Base-by-base conservation (phyloP, 2,329 filamentous ascomycete species). In the Aurifilum marmelostoma region DNA sequence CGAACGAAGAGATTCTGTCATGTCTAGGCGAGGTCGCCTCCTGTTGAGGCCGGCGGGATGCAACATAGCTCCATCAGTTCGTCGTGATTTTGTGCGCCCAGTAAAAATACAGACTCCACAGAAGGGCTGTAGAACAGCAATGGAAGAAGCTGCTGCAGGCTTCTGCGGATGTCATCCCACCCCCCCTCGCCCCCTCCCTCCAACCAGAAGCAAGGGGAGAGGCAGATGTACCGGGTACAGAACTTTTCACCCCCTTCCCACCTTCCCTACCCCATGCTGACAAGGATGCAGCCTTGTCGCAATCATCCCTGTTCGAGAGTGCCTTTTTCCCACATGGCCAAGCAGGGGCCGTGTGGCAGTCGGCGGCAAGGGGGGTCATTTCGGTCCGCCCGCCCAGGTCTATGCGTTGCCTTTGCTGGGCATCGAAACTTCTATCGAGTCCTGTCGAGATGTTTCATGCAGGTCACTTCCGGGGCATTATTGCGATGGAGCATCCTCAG, bases 271-370 rank as follows among this genome's bases (percentile, higher is more conserved):
- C 43, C 62, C 62, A 54, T 43, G 62, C 62, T 32, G 32, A 39
- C 50, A 41, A 41, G 63, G 63, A 68, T 68, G 66, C 66, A 68
- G 69, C 69, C 69, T 70, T 70, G 69, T 70, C 63, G 69, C 63
- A 63, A 54, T 24, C 64, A 71, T 67, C 69, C 69, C 67, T 71
- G 69, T 61, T 27, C 50, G 16, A 16, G 29, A 29, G 37, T 60
- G 39, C 24, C 37, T 63, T 50, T n/a, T 41, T 66, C 63, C 69
- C 69, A 71, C 69, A 71, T 71, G 69, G 69, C 69, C 63, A 65
- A 47, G 64, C 65, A 67, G 61, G 69, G 68, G 69, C 67, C 60
- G 66, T 64, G 41, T 63, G 54, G 66, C 59, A 69, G 63, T 66
- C 64, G 69, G 63, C 27, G 39, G 63, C 37, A 29, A 52, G 69